Evolutionary conservation across 2,329 filamentous ascomycete species (phyloP).

Genomic region (Juglanconis sp.): DNA sequence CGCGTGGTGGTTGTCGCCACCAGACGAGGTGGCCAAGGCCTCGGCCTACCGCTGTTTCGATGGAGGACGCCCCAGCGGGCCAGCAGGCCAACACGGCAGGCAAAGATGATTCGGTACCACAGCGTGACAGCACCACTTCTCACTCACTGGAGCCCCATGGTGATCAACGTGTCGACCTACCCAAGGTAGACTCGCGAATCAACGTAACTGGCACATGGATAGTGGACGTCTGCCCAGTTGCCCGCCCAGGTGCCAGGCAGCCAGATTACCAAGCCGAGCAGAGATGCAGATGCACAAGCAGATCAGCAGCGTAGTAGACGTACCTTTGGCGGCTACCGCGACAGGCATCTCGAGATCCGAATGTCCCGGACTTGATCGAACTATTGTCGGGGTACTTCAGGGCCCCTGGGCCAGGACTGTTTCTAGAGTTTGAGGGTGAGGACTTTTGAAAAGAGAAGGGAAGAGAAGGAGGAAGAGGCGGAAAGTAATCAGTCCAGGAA

Average conservation of each 20-base stretch:
- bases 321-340: constrained; percentile 36
- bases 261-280: too few species aligned
- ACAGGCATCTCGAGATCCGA: constrained; percentile 30
- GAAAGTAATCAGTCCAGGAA: background rate
- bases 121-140: background rate
- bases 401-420: background rate
- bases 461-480: background rate
- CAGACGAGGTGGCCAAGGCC: background rate
- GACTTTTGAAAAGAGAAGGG: background rate
- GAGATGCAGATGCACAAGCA: background rate
- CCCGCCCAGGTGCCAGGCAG: too few species aligned
- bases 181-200: background rate
- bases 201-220: background rate
- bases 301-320: constrained; percentile 19
- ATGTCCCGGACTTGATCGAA: background rate
- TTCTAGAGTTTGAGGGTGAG: background rate
- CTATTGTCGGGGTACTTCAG: background rate
- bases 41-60: background rate
- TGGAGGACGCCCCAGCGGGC: background rate
- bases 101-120: constrained; percentile 4
- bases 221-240: too few species aligned
- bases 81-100: background rate
- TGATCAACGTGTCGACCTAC: background rate
- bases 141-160: constrained; percentile 13
- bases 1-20: background rate